Base-by-base conservation (phyloP, 2,329 filamentous ascomycete species). In the Harringtonia aguacate region DNA sequence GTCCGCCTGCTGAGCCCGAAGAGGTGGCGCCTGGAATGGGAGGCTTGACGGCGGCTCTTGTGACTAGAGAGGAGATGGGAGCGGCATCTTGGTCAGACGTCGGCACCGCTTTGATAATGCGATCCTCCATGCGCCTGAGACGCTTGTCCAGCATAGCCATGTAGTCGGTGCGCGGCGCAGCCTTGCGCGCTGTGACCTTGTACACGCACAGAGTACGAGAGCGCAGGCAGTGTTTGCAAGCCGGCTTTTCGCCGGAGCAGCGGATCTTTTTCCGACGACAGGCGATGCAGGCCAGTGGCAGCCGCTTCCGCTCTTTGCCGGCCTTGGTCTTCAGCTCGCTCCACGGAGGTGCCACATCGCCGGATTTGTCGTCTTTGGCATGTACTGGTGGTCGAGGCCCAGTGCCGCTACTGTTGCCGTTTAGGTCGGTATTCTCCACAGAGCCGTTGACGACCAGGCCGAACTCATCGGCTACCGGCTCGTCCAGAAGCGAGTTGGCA, bases 71-170 rank as follows among this genome's bases (percentile, higher is more conserved):
- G 8, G 73, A 70, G 9, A 74, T 68, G 46, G 82, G 59, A 10
- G 63, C 71, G 22, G 77, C 69, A 35, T 84, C 80, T 50, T 86
- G 75, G 50, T 94, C 88, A 35, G 86, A 77, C 58, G 90, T 94
- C 0, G 92, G 90, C 24, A 97, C 84, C 46, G 90, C 83, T 61
- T 95, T 95, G 65, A 97, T 94, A 50, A 97, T 92, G 45, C 90
- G 82, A 56, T 97, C 90, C 63, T 98, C 92, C 92, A 97, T 97
- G 46, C 90, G 75, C 68, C 94, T 95, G 52, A 97, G 63, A 43
- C 92, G 77, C 65, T 95, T 95, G 65, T 97, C 92, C 55, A 97
- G 68, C 88, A 97, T 97, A 35, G 89, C 88, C 92, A 97, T 97
- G 63, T 97, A 97, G 63, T 97, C 92, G 17, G 92, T 97, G 42